Evolutionary conservation across 164 flowering plant genomes (phyloP).

Genomic region (Paratinospora sagittata): DNA sequence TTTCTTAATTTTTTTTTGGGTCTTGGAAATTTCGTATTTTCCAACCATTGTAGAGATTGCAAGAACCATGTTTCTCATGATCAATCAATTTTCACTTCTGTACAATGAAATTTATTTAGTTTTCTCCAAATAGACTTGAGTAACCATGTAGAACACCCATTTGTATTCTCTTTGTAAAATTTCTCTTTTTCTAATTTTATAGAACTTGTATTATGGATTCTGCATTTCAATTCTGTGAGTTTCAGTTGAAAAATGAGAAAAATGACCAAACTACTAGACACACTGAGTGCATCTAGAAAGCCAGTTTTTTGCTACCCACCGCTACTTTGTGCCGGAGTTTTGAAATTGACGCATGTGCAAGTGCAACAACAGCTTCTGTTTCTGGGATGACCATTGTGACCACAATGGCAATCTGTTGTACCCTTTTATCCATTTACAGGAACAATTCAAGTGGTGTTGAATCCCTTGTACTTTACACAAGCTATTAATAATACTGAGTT

Average conservation of each 20-base stretch:
- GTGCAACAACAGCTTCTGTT: conserved; percentile 1
- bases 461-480: conserved; percentile 12
- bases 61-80: too few species aligned
- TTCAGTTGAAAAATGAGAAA: not conserved
- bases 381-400: conserved; percentile 2
- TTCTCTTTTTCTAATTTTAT: not conserved
- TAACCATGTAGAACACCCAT: not conserved
- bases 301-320: not conserved
- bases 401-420: not conserved
- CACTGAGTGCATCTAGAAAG: not conserved
- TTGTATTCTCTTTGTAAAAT: not conserved
- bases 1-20: not conserved
- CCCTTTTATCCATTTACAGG: conserved; percentile 2
- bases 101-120: too few species aligned
- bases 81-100: not conserved
- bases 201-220: not conserved
- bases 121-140: not conserved
- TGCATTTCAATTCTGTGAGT: not conserved
- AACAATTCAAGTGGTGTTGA: conserved; percentile 1
- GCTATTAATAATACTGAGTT: not conserved
- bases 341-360: not conserved
- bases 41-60: not conserved
- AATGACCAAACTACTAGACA: not conserved
- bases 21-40: not conserved
- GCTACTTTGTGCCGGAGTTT: not conserved